Evolutionary conservation across 2,329 filamentous ascomycete species (phyloP), one percentile per base, ranked within the genome.

Genomic region (Colletotrichum magnum): DNA sequence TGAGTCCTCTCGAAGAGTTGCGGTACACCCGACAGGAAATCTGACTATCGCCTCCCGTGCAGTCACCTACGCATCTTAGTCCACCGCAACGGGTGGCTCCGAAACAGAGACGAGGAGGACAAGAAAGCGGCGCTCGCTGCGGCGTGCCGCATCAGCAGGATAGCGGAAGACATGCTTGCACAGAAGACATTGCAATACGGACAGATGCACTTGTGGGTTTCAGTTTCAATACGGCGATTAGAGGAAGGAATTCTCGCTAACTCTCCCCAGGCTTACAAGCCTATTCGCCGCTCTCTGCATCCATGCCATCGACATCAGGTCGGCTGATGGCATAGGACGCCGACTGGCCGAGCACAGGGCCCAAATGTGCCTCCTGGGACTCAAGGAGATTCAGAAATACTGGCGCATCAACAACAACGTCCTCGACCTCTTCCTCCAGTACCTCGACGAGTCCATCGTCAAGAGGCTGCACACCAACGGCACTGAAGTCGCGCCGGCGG

Each of bases 321-420:
- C 77, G 50, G 77, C 76, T 24, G 74, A 72, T 7, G 79, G 77
- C 26, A 76, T 81, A 13, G 72, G 77, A 6, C 74, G 78, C 26
- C 72, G 78, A 3, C 77, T 81, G 9, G 79, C 79, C 28, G 78
- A 80, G 59, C 77, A 81, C 66, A 75, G 79, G 18, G 79, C 80
- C 1, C 79, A 80, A 41, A 77, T 80, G 69, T 81, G 79, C 45
- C 77, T 81, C 2, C 71, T 81, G 3, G 79, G 79, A 4, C 74
- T 82, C 1, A 77, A 80, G 48, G 80, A 81, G 69, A 75, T 81
- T 0, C 78, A 81, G 28, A 80, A 80, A n/a, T 81, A 80, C 71
- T 81, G 79, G 79, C 73, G 77, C 18, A 80, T 81, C 68, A 82
- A 82, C 73, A 81, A 79, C 70, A 79, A 79, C 41, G 73, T 81